Evolutionary conservation across 1,284 basidiomycete genomes (phyloP).

Genomic region (Melampsora larici-populina): DNA sequence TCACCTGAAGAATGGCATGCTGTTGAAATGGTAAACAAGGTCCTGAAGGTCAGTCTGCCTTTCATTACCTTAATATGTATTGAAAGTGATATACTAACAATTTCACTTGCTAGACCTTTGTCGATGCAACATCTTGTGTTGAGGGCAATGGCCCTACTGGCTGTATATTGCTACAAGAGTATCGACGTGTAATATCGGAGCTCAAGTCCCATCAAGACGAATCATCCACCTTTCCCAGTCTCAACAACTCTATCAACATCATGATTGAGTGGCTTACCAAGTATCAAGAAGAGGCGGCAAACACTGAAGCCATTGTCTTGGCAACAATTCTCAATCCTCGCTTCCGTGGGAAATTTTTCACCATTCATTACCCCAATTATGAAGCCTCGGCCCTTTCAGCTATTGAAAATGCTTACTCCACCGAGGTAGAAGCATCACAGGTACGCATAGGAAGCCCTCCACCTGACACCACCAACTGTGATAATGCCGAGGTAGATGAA

Average conservation of each 20-base stretch:
- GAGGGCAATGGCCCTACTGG: slow-evolving; percentile 11
- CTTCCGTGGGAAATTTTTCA: background rate
- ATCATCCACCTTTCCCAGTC: background rate
- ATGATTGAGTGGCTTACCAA: too few species aligned
- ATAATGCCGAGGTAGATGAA: too few species aligned
- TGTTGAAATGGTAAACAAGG: background rate
- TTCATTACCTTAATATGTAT: too few species aligned
- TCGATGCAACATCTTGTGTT: background rate
- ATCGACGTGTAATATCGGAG: background rate
- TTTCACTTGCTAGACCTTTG: background rate
- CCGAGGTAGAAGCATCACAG: too few species aligned
- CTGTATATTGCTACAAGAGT: background rate
- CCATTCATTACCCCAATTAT: too few species aligned
- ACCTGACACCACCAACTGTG: too few species aligned
- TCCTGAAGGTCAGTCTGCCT: background rate
- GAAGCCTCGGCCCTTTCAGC: too few species aligned
- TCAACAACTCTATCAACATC: background rate
- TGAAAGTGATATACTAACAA: too few species aligned
- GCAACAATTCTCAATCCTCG: slow-evolving; percentile 4
- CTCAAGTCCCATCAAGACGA: background rate
- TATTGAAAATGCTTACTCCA: too few species aligned
- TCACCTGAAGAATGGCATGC: slow-evolving; percentile 4
- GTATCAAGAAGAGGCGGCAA: background rate
- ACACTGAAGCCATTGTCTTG: slow-evolving; percentile 3
- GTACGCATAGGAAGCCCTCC: too few species aligned